phyloP scores from a whole-genome alignment of 345 rosid genomes.

The Euphorbia tirucalli region DNA sequence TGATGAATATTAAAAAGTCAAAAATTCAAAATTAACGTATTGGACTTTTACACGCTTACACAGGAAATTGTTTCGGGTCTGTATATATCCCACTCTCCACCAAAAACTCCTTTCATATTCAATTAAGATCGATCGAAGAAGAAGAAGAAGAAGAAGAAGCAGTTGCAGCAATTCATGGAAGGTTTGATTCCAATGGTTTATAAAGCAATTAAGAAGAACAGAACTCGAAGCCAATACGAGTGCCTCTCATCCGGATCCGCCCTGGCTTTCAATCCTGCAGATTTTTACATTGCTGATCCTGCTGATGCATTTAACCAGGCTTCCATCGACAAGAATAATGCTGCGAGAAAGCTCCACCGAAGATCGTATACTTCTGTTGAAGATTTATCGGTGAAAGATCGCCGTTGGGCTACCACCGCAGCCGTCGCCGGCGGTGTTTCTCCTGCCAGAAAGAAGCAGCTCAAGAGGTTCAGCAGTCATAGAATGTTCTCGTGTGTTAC shows the following conservation, averaged over 20 bases:
- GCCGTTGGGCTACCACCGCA: neutral
- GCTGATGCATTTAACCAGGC: no score
- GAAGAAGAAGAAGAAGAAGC: neutral
- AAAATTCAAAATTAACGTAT: slow-evolving; percentile 19
- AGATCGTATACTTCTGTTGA: slow-evolving; percentile 45
- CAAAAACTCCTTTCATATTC: no score
- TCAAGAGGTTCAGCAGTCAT: slow-evolving; percentile 61
- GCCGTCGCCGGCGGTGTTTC: slow-evolving; percentile 11
- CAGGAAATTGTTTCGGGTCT: neutral
- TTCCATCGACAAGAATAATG: neutral
- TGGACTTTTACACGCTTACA: slow-evolving; percentile 14
- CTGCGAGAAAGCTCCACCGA: slow-evolving; percentile 25
- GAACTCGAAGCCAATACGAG: slow-evolving; percentile 60
- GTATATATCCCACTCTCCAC: slow-evolving; percentile 3
- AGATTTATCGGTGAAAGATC: slow-evolving; percentile 27
- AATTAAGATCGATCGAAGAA: no score
- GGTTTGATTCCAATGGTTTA: slow-evolving; percentile 73
- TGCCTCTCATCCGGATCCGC: slow-evolving; percentile 56
- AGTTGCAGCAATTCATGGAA: slow-evolving; percentile 51
- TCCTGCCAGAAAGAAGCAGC: slow-evolving; percentile 26
- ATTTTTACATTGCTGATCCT: slow-evolving; percentile 20
- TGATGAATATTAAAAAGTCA: neutral
- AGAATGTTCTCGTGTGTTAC: slow-evolving; percentile 35
- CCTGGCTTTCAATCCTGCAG: slow-evolving; percentile 34
- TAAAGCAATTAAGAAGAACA: slow-evolving; percentile 64